These are phyloP conservation scores for Viridothelium virens DNA, from an alignment of 495 filamentous ascomycete genomes.

Conservation along the genomic window DNA sequence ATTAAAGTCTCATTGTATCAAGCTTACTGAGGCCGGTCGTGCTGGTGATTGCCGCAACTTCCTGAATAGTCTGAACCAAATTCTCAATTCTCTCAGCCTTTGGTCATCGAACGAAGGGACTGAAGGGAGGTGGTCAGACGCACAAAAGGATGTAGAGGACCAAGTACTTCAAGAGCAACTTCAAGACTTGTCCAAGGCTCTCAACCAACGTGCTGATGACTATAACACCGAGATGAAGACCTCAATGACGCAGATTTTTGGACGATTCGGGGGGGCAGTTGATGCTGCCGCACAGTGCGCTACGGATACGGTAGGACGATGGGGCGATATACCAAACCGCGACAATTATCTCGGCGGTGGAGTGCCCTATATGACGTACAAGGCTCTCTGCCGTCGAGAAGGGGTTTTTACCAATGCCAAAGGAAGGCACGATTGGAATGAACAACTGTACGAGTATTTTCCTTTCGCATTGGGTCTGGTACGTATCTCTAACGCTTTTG, in stretches of 20 bases:
- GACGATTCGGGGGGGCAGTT: constrained; percentile 33
- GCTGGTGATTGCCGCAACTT: constrained; percentile 39
- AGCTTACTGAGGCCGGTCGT: constrained; percentile 44
- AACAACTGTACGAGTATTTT: constrained; percentile 31
- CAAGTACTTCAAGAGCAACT: constrained; percentile 39
- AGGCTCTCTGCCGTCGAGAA: constrained; percentile 50
- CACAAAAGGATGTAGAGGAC: constrained; percentile 38
- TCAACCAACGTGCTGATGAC: constrained; percentile 25
- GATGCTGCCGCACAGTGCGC: constrained; percentile 17
- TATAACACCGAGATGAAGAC: constrained; percentile 35
- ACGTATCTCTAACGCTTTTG: constrained; percentile 8
- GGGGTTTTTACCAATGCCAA: constrained; percentile 36
- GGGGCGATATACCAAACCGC: constrained; percentile 39
- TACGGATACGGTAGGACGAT: constrained; percentile 37
- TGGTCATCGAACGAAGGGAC: constrained; percentile 44
- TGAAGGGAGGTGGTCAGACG: constrained; percentile 37
- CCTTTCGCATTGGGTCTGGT: background rate
- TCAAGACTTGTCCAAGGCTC: background rate
- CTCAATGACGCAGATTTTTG: constrained; percentile 40
- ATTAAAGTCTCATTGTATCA: constrained; percentile 49
- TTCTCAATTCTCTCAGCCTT: constrained; percentile 47
- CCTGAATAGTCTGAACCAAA: constrained; percentile 42
- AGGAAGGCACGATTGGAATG: constrained; percentile 44
- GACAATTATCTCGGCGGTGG: constrained; percentile 34
- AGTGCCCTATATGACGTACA: constrained; percentile 51